Base-by-base conservation (phyloP, 2,329 filamentous ascomycete species). In the Aulographum hederae region DNA sequence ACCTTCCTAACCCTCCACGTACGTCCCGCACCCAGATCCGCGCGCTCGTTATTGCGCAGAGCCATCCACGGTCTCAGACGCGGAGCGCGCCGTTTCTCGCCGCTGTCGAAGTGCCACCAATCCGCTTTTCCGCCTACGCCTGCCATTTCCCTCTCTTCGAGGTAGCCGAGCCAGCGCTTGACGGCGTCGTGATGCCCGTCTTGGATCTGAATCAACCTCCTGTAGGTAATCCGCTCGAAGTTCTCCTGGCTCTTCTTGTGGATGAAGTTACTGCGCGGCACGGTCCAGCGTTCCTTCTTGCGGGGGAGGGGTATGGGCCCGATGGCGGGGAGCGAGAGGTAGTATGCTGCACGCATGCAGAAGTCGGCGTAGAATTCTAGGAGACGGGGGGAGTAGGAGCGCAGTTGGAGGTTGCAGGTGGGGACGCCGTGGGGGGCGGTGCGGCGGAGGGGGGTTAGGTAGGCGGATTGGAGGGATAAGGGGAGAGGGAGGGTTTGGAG, bases 61-160 rank as follows among this genome's bases (percentile, higher is more conserved):
- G n/a, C n/a, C n/a, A n/a, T n/a, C n/a, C n/a, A n/a, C n/a, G n/a
- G n/a, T n/a, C n/a, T n/a, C n/a, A n/a, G n/a, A n/a, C n/a, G n/a
- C n/a, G n/a, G n/a, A n/a, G n/a, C n/a, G n/a, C n/a, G n/a, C n/a
- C n/a, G n/a, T n/a, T n/a, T n/a, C n/a, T n/a, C n/a, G n/a, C n/a
- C n/a, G n/a, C n/a, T n/a, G n/a, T 78, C 73, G 54, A 81, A 85
- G 49, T 93, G 81, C 73, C 79, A 98, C 31, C 95, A 69, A 51
- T 98, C 94, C 32, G 89, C 89, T 66, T 98, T 98, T 84, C 98
- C 91, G 45, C 89, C 89, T 26, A 95, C 76, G n/a, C 89, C 89
- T 43, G 91, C 80, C 51, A 89, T 92, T 26, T 84, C 80, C 50
- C 94, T 78, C 57, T 92, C 92, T 47, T 79, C 71, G 48, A 98